These are phyloP conservation scores for Boletellus ananas DNA, from an alignment of 768 basidiomycete species.

Conservation along the genomic window DNA sequence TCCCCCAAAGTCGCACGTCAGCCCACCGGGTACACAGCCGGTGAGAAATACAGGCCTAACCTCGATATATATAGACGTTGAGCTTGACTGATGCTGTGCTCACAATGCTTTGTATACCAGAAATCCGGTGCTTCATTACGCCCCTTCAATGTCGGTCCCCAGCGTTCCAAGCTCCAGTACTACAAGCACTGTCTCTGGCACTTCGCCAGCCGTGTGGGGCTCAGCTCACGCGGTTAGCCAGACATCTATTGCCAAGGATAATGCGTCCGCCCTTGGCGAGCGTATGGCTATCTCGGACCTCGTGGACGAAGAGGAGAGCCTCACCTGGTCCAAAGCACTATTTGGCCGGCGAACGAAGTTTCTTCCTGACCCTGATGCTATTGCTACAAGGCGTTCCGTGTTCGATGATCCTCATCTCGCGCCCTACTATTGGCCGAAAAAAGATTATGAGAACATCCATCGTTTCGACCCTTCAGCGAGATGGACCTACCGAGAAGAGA, in stretches of 20 bases:
- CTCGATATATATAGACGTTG: too few relatives aligned
- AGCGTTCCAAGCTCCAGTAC: neutral
- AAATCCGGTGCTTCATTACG: neutral
- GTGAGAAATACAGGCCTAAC: too few relatives aligned
- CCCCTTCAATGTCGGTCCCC: neutral
- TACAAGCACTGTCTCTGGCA: neutral
- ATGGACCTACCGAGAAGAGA: constrained; percentile 60
- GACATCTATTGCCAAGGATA: neutral
- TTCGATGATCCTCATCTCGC: constrained; percentile 49
- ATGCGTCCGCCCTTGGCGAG: neutral
- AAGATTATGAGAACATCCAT: constrained; percentile 51
- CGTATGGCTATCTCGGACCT: neutral
- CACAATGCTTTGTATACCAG: too few relatives aligned
- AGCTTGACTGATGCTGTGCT: too few relatives aligned
- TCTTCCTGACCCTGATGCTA: constrained; percentile 31
- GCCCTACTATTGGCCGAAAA: constrained; percentile 43
- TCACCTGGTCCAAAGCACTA: constrained; percentile 2
- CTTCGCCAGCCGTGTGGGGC: neutral
- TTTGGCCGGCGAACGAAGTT: constrained; percentile 1
- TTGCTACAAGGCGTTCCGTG: constrained; percentile 49
- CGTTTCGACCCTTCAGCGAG: constrained; percentile 54
- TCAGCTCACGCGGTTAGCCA: neutral
- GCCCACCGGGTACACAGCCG: too few relatives aligned
- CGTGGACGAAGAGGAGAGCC: constrained; percentile 8
- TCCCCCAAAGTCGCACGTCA: too few relatives aligned